A percentile compares a stretch with the other conserved stretches of the same genome.
These are phyloP conservation scores for Emmonsiellopsis sp. DNA, from an alignment of 2,329 filamentous ascomycete genomes.

Conservation along the genomic window DNA sequence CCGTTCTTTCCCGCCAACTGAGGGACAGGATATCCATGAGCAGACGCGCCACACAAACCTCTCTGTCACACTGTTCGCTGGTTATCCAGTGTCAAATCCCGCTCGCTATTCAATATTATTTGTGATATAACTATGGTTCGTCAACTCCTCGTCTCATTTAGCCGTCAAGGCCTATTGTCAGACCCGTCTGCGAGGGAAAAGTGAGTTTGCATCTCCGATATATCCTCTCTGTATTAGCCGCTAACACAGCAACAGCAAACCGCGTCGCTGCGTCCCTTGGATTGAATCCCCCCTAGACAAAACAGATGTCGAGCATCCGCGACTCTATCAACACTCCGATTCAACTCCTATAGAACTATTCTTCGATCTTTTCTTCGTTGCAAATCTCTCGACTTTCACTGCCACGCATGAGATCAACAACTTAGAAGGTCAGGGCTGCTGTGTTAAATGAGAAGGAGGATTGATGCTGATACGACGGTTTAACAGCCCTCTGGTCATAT, in stretches of 20 bases:
- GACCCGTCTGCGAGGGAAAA: conserved; percentile 8
- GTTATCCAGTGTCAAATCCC: too few species aligned
- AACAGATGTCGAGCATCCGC: conserved; percentile 17
- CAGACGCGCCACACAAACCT: too few species aligned
- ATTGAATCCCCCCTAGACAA: conserved; percentile 28
- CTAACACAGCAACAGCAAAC: conserved; percentile 7
- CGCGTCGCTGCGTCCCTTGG: conserved; percentile 19
- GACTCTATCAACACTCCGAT: conserved; percentile 38
- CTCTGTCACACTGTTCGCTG: too few species aligned
- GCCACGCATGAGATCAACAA: conserved; percentile 48
- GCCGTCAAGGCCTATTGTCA: conserved; percentile 18
- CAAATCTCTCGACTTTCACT: conserved; percentile 57
- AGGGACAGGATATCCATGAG: too few species aligned
- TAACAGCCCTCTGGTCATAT: conserved; percentile 35
- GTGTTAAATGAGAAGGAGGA: neutral
- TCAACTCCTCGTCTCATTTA: conserved; percentile 23
- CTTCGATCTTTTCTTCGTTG: conserved; percentile 54
- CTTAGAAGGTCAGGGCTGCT: conserved; percentile 5
- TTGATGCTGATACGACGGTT: neutral
- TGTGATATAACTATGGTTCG: conserved; percentile 18
- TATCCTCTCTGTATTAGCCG: neutral
- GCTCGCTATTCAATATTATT: neutral
- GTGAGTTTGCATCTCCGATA: conserved; percentile 16
- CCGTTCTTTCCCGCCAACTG: too few species aligned
- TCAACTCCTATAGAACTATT: conserved; percentile 50